Evolutionary conservation across 73 alveolate species (phyloP).

Genomic region (Paramecium sonneborni): DNA sequence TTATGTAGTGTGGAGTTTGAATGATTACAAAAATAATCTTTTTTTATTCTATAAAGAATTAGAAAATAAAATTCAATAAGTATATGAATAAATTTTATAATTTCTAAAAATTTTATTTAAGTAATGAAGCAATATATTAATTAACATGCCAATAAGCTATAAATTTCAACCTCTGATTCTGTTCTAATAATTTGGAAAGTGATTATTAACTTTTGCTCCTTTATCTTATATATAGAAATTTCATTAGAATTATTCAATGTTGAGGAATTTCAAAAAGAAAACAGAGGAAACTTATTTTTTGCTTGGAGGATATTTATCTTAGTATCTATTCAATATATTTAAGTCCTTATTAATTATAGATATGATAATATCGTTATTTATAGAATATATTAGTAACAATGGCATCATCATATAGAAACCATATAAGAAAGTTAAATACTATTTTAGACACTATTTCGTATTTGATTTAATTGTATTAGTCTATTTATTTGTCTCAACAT

Average conservation of each 20-base stretch:
- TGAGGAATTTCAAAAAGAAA: background rate
- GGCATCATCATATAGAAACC: background rate
- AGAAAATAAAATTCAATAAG: background rate
- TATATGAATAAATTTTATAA: no score
- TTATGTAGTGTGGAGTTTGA: background rate
- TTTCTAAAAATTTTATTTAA: no score
- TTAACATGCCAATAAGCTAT: background rate
- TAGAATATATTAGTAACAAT: background rate
- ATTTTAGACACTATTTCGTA: background rate
- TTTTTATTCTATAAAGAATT: background rate
- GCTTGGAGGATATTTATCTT: background rate
- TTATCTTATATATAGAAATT: background rate
- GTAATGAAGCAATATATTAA: background rate
- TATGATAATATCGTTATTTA: background rate
- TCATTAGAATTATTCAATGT: background rate
- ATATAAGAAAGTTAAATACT: background rate
- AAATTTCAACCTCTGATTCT: background rate
- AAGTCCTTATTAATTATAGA: background rate
- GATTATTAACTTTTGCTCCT: background rate
- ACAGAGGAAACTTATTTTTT: background rate
- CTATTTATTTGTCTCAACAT: background rate
- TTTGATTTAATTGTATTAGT: background rate
- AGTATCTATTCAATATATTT: background rate
- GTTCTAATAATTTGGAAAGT: background rate
- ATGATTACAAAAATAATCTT: background rate